Evolutionary conservation across 192 early-diverging fungal species (phyloP).

Genomic region (Coemansia sp.): DNA sequence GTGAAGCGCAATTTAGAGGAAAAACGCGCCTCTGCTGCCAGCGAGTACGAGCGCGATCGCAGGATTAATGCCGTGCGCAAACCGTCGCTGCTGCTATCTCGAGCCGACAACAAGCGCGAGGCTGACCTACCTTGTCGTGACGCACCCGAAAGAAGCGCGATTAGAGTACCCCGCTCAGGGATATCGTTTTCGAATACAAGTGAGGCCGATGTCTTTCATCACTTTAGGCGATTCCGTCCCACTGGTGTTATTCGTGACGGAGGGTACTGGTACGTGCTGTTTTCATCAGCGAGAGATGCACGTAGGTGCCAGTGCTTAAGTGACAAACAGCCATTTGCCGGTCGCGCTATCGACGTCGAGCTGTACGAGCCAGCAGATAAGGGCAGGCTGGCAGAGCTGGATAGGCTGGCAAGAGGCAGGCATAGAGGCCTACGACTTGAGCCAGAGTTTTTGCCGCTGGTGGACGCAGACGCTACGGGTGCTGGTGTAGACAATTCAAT

Average conservation of each 20-base stretch:
- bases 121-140: neutral
- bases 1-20: slow-evolving; percentile 7
- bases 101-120: neutral
- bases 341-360: slow-evolving; percentile 47
- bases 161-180: slow-evolving; percentile 44
- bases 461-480: neutral
- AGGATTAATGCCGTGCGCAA: neutral
- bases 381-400: slow-evolving; percentile 19
- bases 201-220: slow-evolving; percentile 23
- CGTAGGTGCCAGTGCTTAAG: slow-evolving; percentile 47
- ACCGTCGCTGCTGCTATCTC: neutral
- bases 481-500: neutral
- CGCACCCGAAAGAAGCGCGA: slow-evolving; percentile 9
- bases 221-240: slow-evolving; percentile 48
- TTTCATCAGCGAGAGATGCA: slow-evolving; percentile 45
- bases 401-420: slow-evolving; percentile 1
- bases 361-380: slow-evolving; percentile 29
- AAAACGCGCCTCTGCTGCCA: neutral
- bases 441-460: neutral
- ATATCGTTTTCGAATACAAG: slow-evolving; percentile 47
- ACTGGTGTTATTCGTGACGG: slow-evolving; percentile 25
- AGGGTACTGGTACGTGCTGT: slow-evolving; percentile 52
- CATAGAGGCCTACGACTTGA: neutral
- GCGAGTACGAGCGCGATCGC: slow-evolving; percentile 1
- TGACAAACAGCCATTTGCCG: slow-evolving; percentile 40